Conservation (phyloP, 1,139 yeast species). For the Meyerozyma elateridarum region DNA sequence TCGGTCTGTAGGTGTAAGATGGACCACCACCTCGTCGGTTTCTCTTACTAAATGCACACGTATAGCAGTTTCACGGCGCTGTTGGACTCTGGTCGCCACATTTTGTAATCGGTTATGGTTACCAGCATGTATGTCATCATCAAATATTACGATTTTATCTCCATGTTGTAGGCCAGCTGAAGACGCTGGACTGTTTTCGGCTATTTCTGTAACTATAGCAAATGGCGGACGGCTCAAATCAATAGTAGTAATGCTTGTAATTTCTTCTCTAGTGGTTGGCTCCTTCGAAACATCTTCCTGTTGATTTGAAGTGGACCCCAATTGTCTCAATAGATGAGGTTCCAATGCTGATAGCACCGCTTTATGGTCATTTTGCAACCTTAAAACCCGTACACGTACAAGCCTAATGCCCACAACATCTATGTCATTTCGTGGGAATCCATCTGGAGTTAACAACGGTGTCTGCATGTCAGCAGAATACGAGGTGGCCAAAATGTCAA, state of each 20-base stretch:
- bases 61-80: slow-evolving; percentile 23
- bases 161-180: slow-evolving; percentile 28
- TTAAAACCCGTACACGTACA: slow-evolving; percentile 59
- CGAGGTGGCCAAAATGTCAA: slow-evolving; percentile 26
- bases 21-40: slow-evolving; percentile 18
- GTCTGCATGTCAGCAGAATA: slow-evolving; percentile 47
- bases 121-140: slow-evolving; percentile 43
- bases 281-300: background rate
- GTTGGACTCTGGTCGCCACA: slow-evolving; percentile 25
- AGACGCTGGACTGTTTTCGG: slow-evolving; percentile 44
- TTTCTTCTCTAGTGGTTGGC: slow-evolving; percentile 1
- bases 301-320: slow-evolving; percentile 21
- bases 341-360: slow-evolving; percentile 47
- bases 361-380: slow-evolving; percentile 65
- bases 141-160: slow-evolving; percentile 53
- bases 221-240: too few species aligned
- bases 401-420: slow-evolving; percentile 68
- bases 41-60: slow-evolving; percentile 33
- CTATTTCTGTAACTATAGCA: slow-evolving; percentile 50
- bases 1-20: slow-evolving; percentile 46
- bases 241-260: slow-evolving; percentile 14
- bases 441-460: slow-evolving; percentile 61
- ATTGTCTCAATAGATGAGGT: slow-evolving; percentile 39
- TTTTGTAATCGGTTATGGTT: slow-evolving; percentile 45
- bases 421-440: slow-evolving; percentile 81